Conservation (phyloP, 768 basidiomycete genomes). For the Lanmaoa rubissima region DNA sequence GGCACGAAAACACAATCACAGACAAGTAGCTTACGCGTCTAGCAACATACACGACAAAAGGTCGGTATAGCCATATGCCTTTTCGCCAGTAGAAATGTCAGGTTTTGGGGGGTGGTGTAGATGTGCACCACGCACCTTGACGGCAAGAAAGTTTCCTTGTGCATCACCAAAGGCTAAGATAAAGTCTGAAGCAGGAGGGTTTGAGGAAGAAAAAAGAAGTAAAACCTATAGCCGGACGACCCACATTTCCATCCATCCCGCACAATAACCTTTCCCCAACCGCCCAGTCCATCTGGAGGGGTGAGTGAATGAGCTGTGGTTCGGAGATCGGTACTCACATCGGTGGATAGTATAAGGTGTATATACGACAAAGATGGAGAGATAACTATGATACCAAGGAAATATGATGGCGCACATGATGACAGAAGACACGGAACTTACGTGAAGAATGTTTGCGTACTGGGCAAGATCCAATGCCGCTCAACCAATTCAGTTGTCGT, state of each 20-base stretch:
- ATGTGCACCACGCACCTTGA: constrained; percentile 48
- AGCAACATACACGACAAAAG: constrained; percentile 90
- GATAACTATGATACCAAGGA: constrained; percentile 50
- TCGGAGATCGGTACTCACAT: constrained; percentile 47
- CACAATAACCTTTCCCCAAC: constrained; percentile 70
- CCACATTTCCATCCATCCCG: constrained; percentile 89
- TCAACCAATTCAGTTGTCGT: constrained; percentile 71
- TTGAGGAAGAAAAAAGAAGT: neutral
- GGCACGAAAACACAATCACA: neutral
- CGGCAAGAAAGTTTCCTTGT: constrained; percentile 81
- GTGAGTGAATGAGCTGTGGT: neutral
- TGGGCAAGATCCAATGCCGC: constrained; percentile 68
- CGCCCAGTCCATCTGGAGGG: constrained; percentile 66
- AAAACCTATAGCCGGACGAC: constrained; percentile 19
- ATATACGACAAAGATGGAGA: constrained; percentile 66
- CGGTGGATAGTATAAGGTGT: constrained; percentile 89
- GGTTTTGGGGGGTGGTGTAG: neutral
- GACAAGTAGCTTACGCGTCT: constrained; percentile 55
- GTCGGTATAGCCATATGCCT: constrained; percentile 84
- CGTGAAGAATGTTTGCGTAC: constrained; percentile 81
- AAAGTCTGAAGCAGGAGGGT: constrained; percentile 49
- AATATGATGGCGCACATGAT: neutral
- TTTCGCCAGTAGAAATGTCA: neutral
- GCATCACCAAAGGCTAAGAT: constrained; percentile 80
- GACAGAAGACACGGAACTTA: constrained; percentile 35